phyloP scores from a whole-genome alignment of 345 rosid genomes.

The Murraya koenigii region DNA sequence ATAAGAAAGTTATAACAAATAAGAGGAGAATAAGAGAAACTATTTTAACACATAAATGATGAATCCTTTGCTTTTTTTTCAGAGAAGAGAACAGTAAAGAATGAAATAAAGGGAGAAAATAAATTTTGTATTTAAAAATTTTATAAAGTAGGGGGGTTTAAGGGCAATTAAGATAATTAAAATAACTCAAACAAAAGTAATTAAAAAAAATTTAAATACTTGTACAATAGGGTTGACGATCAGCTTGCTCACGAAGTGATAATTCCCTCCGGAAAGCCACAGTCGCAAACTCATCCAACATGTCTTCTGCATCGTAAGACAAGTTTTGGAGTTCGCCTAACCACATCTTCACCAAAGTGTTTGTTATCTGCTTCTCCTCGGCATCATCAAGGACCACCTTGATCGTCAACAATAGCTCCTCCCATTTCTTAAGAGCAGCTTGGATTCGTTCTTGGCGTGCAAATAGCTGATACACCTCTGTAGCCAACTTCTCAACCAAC shows the following conservation, averaged over 20 bases:
- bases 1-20: too few relatives aligned
- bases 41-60: too few relatives aligned
- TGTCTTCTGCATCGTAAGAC: constrained; percentile 18
- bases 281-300: constrained; percentile 18
- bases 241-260: background rate
- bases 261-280: background rate
- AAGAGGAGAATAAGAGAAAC: too few relatives aligned
- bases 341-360: background rate
- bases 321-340: constrained; percentile 12
- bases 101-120: too few relatives aligned
- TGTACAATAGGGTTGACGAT: background rate
- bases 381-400: constrained; percentile 15
- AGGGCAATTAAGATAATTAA: too few relatives aligned
- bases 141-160: too few relatives aligned
- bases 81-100: too few relatives aligned
- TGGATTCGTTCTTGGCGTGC: background rate
- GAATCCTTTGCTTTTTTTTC: too few relatives aligned
- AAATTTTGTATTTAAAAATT: too few relatives aligned
- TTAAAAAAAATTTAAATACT: background rate
- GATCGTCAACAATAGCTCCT: background rate
- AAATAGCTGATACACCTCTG: background rate
- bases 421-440: constrained; percentile 14
- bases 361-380: constrained; percentile 18
- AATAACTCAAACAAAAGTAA: too few relatives aligned
- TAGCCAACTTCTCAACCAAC: constrained; percentile 2